Conservation (phyloP, 208 protist genomes). For the Endotrypanum monterogeii region DNA sequence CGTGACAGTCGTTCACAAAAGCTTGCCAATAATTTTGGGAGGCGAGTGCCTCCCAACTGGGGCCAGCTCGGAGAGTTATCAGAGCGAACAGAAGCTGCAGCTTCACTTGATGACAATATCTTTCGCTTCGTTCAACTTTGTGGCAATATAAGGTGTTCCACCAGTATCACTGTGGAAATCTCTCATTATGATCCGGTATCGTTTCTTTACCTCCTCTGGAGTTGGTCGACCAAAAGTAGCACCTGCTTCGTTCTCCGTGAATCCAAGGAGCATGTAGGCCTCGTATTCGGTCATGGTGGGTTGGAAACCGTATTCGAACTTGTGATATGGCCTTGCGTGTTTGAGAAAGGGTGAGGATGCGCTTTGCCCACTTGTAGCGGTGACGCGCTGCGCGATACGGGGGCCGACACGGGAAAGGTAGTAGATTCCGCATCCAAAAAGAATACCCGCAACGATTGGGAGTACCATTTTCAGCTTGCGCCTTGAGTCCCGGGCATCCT, state of each 20-base stretch:
- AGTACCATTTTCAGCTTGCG: slow-evolving; percentile 32
- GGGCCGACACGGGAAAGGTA: slow-evolving; percentile 56
- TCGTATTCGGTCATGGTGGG: slow-evolving; percentile 61
- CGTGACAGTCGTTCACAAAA: background rate
- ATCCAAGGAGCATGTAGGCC: slow-evolving; percentile 70
- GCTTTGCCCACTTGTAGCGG: slow-evolving; percentile 6
- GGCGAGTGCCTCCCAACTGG: background rate
- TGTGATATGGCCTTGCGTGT: slow-evolving; percentile 36
- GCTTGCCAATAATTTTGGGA: background rate
- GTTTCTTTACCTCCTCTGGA: slow-evolving; percentile 65
- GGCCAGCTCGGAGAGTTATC: background rate
- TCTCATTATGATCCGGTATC: slow-evolving; percentile 71
- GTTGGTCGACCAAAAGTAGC: slow-evolving; percentile 33
- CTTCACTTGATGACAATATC: slow-evolving; percentile 52
- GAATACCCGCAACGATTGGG: slow-evolving; percentile 45
- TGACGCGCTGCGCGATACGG: slow-evolving; percentile 51
- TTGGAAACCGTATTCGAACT: slow-evolving; percentile 74
- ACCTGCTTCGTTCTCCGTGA: slow-evolving; percentile 38
- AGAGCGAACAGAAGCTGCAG: background rate
- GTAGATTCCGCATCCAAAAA: slow-evolving; percentile 48
- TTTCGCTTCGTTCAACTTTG: slow-evolving; percentile 85
- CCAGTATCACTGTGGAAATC: slow-evolving; percentile 76
- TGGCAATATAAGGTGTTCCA: slow-evolving; percentile 72
- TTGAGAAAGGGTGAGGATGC: slow-evolving; percentile 11
- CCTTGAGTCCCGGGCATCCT: background rate